A percentile compares a stretch with the other conserved stretches of the same genome.
These are phyloP conservation scores for Citrus medica DNA, from an alignment of 345 rosid genomes.

Conservation along the genomic window DNA sequence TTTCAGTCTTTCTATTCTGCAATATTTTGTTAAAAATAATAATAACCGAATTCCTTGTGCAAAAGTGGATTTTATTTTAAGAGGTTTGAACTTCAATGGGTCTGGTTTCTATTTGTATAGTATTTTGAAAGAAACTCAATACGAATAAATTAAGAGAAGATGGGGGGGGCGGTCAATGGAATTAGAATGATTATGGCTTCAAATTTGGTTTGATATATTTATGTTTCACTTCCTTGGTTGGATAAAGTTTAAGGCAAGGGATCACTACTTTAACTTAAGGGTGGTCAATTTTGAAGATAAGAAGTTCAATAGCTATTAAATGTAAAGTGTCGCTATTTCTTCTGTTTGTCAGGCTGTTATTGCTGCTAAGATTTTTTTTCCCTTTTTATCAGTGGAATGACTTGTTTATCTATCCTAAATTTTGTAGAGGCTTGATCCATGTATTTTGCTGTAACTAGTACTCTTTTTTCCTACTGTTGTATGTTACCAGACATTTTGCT, in stretches of 20 bases:
- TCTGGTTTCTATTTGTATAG: too few relatives aligned
- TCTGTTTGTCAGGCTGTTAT: background rate
- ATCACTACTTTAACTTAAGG: background rate
- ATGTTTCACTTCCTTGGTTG: background rate
- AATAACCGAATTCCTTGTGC: background rate
- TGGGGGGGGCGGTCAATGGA: too few relatives aligned
- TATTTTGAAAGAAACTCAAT: too few relatives aligned
- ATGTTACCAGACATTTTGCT: background rate
- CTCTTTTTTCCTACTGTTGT: background rate
- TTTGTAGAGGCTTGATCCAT: too few relatives aligned
- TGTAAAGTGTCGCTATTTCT: background rate
- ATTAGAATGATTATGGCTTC: background rate
- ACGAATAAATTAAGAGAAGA: too few relatives aligned
- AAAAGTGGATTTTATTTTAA: background rate
- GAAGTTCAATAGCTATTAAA: background rate
- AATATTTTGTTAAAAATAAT: background rate
- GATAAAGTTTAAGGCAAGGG: background rate
- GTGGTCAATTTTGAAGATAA: background rate
- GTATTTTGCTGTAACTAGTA: background rate
- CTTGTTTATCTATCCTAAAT: background rate
- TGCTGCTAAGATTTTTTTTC: background rate
- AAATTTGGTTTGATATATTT: background rate
- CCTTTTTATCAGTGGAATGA: too few relatives aligned
- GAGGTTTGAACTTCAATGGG: too few relatives aligned
- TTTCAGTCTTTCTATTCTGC: background rate